Base-by-base conservation (phyloP, 2,329 filamentous ascomycete species). In the Apiospora pterosperma region DNA sequence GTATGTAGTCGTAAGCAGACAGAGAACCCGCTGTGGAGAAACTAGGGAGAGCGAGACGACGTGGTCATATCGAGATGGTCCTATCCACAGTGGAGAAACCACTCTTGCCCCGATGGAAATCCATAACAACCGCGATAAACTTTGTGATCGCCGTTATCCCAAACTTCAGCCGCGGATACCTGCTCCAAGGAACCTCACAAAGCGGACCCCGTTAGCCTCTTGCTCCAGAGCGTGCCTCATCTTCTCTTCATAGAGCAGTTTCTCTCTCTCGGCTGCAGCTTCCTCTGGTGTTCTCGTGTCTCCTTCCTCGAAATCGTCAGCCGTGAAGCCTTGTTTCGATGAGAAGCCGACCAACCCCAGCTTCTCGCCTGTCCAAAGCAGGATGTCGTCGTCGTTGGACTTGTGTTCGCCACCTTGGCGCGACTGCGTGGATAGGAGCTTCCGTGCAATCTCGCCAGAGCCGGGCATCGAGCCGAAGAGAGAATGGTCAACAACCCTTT, bases 301-400 rank as follows among this genome's bases (percentile, higher is more conserved):
- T 36, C 76, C 72, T 36, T 81, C 76, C 63, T 85, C 82, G 70
- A 88, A 88, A 61, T 84, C 83, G 8, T 82, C 80, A 0, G 81
- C 73, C 8, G 73, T 76, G 68, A 84, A 86, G 0, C 82, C 80
- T 5, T 83, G 76, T 71, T 77, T 73, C 42, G 81, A 78, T 1
- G 88, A 86, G 73, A 92, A 92, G 63, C 79, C 83, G 23, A 96
- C 76, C 65, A 96, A 81, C 0, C 93, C 94, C 59, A 97, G 80
- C 68, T 89, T 89, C 65, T 97, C 93, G 21, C 93, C 94, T 0
- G 93, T 97, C 93, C 93, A 97, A 59, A 97, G 82, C 4, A 97
- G 76, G 14, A 97, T 77, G 70, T 95, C 90, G 71, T 93, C 88
- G 61, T 86, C 75, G 69, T 86, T 87, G 39, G 76, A 71, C 55